Evolutionary conservation across 371 early-diverging fungal species (phyloP), one percentile per base, ranked within the genome.

Genomic region (Apophysomyces trapeziformis): DNA sequence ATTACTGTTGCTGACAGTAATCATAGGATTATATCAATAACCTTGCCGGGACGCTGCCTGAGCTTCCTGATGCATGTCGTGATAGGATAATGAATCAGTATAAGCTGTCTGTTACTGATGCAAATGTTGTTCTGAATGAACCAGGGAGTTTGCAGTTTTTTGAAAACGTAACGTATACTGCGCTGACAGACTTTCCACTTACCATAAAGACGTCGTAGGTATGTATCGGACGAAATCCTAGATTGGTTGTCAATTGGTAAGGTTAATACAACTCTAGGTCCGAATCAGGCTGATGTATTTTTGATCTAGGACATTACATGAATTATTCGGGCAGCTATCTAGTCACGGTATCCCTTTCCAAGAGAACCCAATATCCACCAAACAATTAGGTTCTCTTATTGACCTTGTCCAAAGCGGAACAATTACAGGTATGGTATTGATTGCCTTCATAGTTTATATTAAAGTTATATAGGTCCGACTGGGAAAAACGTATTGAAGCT

Each of bases 301-400:
- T 65, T 45, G 57, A 65, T n/a, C 66, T 59, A 92, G 95, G 95
- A 87, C 91, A 38, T 83, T 90, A 4, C 89, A 89, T 44, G 94
- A 94, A 41, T 72, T 96, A 4, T 87, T 92, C 64, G 94, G 95
- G 0, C 80, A 85, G 66, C 72, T 96, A n/a, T 82, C 89, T 16
- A 67, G 80, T 13, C 80, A 85, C n/a, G 74, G 80, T 9, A 76
- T 89, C 11, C 44, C 71, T 7, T 88, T 93, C 56, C 36, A 69
- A 7, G 77, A 83, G 1, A 86, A 88, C 62, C 84, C 87, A 5
- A 85, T 95, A 38, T 79, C 83, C 13, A 71, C 80, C 3, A 58
- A 72, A 11, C 90, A 87, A 37, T 74, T 96, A 58, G 88, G 89
- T 16, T 75, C 80, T 1, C 64, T 96, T 5, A 64, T 93, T 35